Conservation (phyloP, 2,329 filamentous ascomycete species). For the Emericellopsis cladophorae region DNA sequence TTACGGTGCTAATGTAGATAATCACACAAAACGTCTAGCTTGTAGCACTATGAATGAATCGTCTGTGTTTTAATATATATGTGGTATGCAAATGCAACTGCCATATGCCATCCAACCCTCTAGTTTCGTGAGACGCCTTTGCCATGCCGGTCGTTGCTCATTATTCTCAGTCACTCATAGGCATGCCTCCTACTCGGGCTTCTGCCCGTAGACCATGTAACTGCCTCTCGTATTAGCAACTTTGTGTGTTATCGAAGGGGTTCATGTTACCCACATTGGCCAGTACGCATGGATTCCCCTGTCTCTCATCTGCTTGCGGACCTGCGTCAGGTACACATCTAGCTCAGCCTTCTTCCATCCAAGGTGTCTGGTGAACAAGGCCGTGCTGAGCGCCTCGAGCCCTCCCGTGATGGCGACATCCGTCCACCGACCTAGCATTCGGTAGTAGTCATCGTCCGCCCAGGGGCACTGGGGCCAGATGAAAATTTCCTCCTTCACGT, state of each 20-base stretch:
- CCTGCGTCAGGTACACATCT: conserved; percentile 18
- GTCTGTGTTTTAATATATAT: no score
- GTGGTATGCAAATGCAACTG: no score
- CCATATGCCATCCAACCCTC: no score
- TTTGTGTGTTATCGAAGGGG: neutral
- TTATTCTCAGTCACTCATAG: no score
- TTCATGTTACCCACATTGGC: conserved; percentile 17
- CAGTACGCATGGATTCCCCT: conserved; percentile 22
- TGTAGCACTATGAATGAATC: no score
- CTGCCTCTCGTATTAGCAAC: neutral
- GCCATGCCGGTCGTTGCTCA: neutral
- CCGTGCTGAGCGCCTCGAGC: conserved; percentile 21
- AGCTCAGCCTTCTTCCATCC: conserved; percentile 21
- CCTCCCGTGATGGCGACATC: conserved; percentile 19
- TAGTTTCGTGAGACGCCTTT: neutral
- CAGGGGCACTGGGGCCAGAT: conserved; percentile 36
- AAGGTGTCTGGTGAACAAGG: conserved; percentile 21
- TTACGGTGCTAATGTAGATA: no score
- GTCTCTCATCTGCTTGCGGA: conserved; percentile 20
- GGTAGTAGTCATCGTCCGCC: conserved; percentile 35
- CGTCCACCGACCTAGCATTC: conserved; percentile 32
- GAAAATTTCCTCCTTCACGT: conserved; percentile 6
- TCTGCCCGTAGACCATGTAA: conserved; percentile 1
- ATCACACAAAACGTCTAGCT: no score
- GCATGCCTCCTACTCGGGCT: neutral